Conservation (phyloP, 1,284 basidiomycete genomes). For the Marasmius fiardii region DNA sequence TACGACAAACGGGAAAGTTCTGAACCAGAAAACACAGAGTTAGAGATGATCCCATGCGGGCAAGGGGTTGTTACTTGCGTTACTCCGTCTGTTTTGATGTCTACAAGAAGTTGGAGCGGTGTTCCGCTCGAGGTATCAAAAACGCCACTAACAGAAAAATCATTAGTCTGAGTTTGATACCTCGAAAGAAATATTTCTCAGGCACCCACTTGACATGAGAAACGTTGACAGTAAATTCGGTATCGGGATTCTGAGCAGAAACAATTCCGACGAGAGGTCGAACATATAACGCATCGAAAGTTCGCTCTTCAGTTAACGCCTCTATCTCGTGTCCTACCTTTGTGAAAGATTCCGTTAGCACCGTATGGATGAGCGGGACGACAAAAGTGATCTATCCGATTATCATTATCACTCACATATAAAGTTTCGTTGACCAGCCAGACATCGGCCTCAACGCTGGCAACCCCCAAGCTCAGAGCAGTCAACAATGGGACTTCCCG, state of each 20-base stretch:
- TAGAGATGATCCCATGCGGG: neutral
- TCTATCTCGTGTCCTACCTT: slow-evolving; percentile 47
- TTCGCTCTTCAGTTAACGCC: slow-evolving; percentile 28
- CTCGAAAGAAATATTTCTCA: neutral
- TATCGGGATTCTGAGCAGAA: slow-evolving; percentile 39
- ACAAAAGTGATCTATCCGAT: no score
- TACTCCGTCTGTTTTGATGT: slow-evolving; percentile 50
- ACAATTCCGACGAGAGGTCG: slow-evolving; percentile 44
- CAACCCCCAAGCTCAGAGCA: slow-evolving; percentile 47
- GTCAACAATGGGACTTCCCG: slow-evolving; percentile 48
- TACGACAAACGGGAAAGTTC: slow-evolving; percentile 43
- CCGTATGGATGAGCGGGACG: neutral
- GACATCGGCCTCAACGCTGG: slow-evolving; percentile 54
- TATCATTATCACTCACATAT: slow-evolving; percentile 34
- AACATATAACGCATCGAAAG: slow-evolving; percentile 43
- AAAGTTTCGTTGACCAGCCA: slow-evolving; percentile 45
- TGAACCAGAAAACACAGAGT: slow-evolving; percentile 21
- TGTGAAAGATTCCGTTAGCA: neutral
- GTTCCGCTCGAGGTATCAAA: slow-evolving; percentile 42
- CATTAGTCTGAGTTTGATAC: slow-evolving; percentile 1
- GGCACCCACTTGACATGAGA: slow-evolving; percentile 37
- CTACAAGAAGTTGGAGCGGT: slow-evolving; percentile 45
- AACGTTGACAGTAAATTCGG: slow-evolving; percentile 36
- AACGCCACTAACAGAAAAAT: slow-evolving; percentile 31
- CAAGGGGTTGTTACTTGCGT: slow-evolving; percentile 28